Evolutionary conservation across 2,329 filamentous ascomycete species (phyloP), one percentile per base, ranked within the genome.

Genomic region (Aureobasidium sp.): DNA sequence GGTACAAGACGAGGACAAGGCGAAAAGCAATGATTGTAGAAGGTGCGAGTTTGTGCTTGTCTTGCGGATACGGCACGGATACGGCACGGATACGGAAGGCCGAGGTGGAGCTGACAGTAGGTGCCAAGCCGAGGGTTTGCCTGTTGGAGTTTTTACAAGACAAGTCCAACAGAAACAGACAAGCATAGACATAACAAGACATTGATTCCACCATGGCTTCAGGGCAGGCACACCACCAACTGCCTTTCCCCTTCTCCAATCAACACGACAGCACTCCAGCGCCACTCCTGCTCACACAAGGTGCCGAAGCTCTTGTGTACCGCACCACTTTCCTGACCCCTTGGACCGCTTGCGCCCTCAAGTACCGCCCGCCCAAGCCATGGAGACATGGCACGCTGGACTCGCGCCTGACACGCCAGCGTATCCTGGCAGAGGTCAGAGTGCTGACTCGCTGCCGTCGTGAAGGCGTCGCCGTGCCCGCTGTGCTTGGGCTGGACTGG

Each of bases 301-400:
- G 93, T 71, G 93, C 93, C 66, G 93, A 98, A 80, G 90, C 88
- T 56, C 88, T 91, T 59, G 81, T 98, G 66, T 97, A 94, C 80
- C 85, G 83, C 69, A 91, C 88, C 16, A 84, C 81, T 53, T 94
- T 88, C 72, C 83, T 96, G 52, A 68, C 78, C 1, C 79, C 86
- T 34, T 68, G 75, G 54, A 75, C 80, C 8, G 80, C 85, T 12
- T 86, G 84, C 66, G 88, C 91, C 1, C 81, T 97, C 58, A 98
- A 98, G 74, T 84, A 94, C 76, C 88, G 93, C 0, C 90, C 91
- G 0, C 78, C 83, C 22, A 98, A 98, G 73, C 81, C 87, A 22
- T 98, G 95, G 79, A 82, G 93, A 17, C 93, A 98, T 70, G 88
- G 90, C 4, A 81, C 80, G 17, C 88, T 98, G 64, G 93, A 98